Evolutionary conservation across 2,329 filamentous ascomycete species (phyloP).

Genomic region (Neonectria sp.): DNA sequence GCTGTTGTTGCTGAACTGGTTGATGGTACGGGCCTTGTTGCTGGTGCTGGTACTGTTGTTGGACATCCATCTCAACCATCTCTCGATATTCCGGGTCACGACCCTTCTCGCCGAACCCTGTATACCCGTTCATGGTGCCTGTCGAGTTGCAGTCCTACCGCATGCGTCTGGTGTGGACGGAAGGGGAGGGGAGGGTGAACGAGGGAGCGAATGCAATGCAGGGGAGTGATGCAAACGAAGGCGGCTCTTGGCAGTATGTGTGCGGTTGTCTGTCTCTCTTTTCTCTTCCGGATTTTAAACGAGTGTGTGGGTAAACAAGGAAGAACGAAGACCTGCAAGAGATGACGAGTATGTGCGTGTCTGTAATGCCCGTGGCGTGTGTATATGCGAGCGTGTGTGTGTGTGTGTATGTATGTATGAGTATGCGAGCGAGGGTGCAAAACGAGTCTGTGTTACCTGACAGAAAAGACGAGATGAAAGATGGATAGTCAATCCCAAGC

Average conservation of each 20-base stretch:
- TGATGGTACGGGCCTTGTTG: slow-evolving; percentile 43
- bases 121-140: slow-evolving; percentile 49
- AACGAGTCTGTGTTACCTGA: slow-evolving; percentile 14
- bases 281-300: slow-evolving; percentile 3
- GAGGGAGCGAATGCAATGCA: not conserved
- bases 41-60: slow-evolving; percentile 47
- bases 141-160: slow-evolving; percentile 28
- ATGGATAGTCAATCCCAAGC: slow-evolving; percentile 24
- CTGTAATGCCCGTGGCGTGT: not conserved
- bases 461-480: slow-evolving; percentile 22
- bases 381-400: not conserved
- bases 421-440: not conserved
- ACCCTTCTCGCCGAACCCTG: slow-evolving; percentile 39
- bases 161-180: slow-evolving; percentile 35
- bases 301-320: slow-evolving; percentile 2
- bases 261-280: not conserved
- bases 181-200: not conserved
- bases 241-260: not conserved
- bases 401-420: not conserved
- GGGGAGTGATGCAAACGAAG: not conserved
- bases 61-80: slow-evolving; percentile 55
- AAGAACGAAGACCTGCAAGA: not conserved
- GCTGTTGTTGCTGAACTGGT: slow-evolving; percentile 30
- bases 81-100: slow-evolving; percentile 50
- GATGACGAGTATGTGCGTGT: not conserved